Evolutionary conservation across 2,329 filamentous ascomycete genomes (phyloP), one percentile per base, ranked within the genome.

Genomic region (Tympanopsis confertula): DNA sequence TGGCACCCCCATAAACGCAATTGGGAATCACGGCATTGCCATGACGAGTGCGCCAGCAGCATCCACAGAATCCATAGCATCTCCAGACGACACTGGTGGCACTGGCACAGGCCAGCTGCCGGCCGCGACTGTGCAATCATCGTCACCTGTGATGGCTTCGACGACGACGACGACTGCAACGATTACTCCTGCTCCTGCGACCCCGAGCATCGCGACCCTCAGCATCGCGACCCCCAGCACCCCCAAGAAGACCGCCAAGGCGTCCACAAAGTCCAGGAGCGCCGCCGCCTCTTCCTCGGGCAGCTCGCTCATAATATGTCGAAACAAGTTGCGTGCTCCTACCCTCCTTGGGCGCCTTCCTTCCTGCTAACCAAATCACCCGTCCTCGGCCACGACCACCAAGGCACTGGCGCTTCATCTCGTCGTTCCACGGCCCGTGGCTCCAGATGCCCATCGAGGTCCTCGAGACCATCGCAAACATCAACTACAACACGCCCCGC

Each of bases 361-460:
- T 24, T 4, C 10, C 3, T 18, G 24, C 29, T 33, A 32, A 32
- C 35, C 42, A 41, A 37, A 44, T 35, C 20, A 19, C 19, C 41
- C 26, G 4, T 20, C 10, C 19, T 37, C 38, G 15, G 20, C 29
- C 19, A 33, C 26, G 22, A 36, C 40, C 17, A 38, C 47, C 22
- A 7, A 89, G 85, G 56, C 83, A 89, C 61, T 89, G 84, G 85
- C 74, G 78, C 45, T 86, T 86, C 56, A 87, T 91, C 41, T 87
- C 83, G 17, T 82, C 79, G 19, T 91, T 85, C 51, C 80, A 88
- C 52, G 86, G 85, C 18, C 78, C 83, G 47, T 91, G 86, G 86
- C 72, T 88, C 13, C 80, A 86, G 56, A 66, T 89, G 40, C 82
- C 84, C 15, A 72, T 78, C 44, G 84, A 89, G 57, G 74, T 87